Conservation (phyloP, 331 rosid species). For the Erythrophleum ivorense region DNA sequence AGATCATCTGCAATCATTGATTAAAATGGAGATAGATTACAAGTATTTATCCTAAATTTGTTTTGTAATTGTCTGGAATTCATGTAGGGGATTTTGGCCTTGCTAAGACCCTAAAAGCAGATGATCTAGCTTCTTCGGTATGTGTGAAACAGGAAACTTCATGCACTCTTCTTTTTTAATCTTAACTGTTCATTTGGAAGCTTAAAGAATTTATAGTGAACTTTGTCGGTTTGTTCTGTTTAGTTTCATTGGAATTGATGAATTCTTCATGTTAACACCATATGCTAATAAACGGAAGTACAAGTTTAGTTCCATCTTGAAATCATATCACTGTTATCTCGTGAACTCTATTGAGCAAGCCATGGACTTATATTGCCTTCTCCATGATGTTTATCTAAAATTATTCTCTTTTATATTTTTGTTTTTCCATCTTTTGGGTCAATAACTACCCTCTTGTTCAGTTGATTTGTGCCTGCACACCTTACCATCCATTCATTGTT, state of each 20-base stretch:
- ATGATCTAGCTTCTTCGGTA: slow-evolving; percentile 99
- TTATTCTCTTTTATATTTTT: neutral
- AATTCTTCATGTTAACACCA: slow-evolving; percentile 15
- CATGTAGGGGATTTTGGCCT: slow-evolving; percentile 93
- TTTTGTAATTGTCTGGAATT: slow-evolving; percentile 39
- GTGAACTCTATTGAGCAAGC: neutral
- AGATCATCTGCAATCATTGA: slow-evolving; percentile 43
- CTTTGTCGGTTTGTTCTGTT: neutral
- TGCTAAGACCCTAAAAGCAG: slow-evolving; percentile 95
- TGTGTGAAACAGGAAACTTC: slow-evolving; percentile 40
- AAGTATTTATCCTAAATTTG: slow-evolving; percentile 37
- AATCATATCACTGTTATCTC: neutral
- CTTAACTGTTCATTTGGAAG: slow-evolving; percentile 8
- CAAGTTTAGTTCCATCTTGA: slow-evolving; percentile 15
- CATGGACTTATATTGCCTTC: slow-evolving; percentile 17
- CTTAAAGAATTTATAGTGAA: slow-evolving; percentile 20
- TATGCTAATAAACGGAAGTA: slow-evolving; percentile 15
- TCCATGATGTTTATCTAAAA: slow-evolving; percentile 7
- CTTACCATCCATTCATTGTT: neutral
- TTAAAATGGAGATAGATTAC: slow-evolving; percentile 23
- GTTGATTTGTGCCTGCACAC: slow-evolving; percentile 19
- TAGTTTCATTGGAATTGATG: slow-evolving; percentile 10
- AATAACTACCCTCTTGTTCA: neutral
- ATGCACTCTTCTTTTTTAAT: slow-evolving; percentile 28
- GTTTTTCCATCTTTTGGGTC: neutral